These are phyloP conservation scores for Candida ponderosae DNA, from an alignment of 805 yeast genomes.

Conservation along the genomic window DNA sequence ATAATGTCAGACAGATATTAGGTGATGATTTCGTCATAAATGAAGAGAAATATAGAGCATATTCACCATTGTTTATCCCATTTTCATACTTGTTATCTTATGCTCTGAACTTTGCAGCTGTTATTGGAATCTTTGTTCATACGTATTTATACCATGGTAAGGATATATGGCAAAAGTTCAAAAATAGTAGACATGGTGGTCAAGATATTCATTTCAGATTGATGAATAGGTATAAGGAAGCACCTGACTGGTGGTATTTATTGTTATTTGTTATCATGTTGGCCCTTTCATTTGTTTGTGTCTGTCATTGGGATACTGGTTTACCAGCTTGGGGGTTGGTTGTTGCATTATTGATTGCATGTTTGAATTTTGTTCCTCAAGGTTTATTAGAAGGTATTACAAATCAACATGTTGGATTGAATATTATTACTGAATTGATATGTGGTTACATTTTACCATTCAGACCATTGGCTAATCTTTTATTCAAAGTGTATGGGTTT, in stretches of 20 bases:
- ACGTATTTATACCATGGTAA: constrained; percentile 48
- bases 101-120: constrained; percentile 56
- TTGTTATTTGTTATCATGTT: constrained; percentile 18
- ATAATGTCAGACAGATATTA: constrained; percentile 40
- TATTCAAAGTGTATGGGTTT: constrained; percentile 46
- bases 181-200: constrained; percentile 34
- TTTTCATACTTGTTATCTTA: constrained; percentile 48
- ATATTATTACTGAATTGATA: constrained; percentile 50
- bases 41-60: constrained; percentile 36
- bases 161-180: constrained; percentile 39
- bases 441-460: constrained; percentile 55
- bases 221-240: constrained; percentile 52
- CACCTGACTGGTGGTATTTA: constrained; percentile 49
- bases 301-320: constrained; percentile 35
- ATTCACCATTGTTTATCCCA: constrained; percentile 54
- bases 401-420: constrained; percentile 33
- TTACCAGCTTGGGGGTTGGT: constrained; percentile 62
- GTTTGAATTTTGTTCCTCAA: constrained; percentile 48
- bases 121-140: constrained; percentile 53
- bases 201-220: constrained; percentile 39
- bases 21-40: constrained; percentile 34
- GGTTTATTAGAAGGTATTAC: constrained; percentile 53
- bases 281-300: constrained; percentile 17
- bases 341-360: constrained; percentile 43
- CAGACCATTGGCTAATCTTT: constrained; percentile 45